Evolutionary conservation across 345 rosid genomes (phyloP), one percentile per base, ranked within the genome.

Genomic region (Populus ilicifolia): DNA sequence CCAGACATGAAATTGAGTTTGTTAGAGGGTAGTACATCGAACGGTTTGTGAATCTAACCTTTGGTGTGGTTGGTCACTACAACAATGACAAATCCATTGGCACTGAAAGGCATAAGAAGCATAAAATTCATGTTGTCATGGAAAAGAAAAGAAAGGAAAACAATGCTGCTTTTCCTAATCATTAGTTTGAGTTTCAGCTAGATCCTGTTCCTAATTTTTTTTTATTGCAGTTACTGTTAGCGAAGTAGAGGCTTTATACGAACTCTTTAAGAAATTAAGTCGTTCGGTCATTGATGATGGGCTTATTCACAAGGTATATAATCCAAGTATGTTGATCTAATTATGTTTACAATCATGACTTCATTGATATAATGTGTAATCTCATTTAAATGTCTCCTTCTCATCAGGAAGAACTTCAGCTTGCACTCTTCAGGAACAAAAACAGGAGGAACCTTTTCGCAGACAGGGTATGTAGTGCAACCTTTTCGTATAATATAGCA

Each of bases 211-310:
- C 35, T 54, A 14, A 29, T n/a, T 3, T 48, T 18, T 63, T 63
- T 23, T 72, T 29, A 30, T 76, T 85, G 85, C 86, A 96, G 99
- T 96, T 83, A 87, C 92, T 0, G 87, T 88, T 41, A 85, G 77
- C 71, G 96, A 96, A 87, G 97, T 96, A 38, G 92, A 90, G 85
- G 89, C 98, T 39, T 84, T 96, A 75, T 85, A 86, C 70, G 94
- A 90, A 85, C 92, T 96, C 3, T 93, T 76, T 79, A 91, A 88
- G 89, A 96, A 92, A 83, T 78, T 96, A 85, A 96, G 98, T 90
- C 89, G 92, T 77, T 90, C 96, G 39, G 91, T 96, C 59, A 72
- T 89, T 44, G 88, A 89, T 17, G 98, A 93, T 73, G 97, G 97
- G 71, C 89, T 92, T 71, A 93, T 92, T 85, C 98, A 93, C 86